Evolutionary conservation across 139 green algal genomes (phyloP).

Genomic region (Chlamydomonas schloesseri): DNA sequence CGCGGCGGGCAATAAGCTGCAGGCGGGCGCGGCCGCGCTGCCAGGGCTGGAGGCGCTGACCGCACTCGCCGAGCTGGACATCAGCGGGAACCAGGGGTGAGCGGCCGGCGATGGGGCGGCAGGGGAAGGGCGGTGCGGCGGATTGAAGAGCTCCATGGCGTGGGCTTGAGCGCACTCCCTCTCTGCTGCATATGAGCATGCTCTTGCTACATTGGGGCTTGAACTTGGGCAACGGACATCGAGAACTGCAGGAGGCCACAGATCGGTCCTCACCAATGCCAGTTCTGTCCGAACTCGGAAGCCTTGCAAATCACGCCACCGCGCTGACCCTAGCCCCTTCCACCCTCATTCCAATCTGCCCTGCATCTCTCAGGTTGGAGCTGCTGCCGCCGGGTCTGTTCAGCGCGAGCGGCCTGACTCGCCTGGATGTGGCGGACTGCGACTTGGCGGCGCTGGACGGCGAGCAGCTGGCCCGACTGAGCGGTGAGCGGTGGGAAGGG

Average conservation of each 20-base stretch:
- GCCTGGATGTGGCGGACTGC: constrained; percentile 17
- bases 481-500: too few species aligned
- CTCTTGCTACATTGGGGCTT: background rate
- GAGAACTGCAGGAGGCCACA: too few species aligned
- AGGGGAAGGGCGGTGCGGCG: too few species aligned
- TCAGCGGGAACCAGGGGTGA: constrained; percentile 4
- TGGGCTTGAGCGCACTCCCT: background rate
- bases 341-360: background rate
- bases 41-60: background rate
- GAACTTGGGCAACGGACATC: background rate
- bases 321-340: too few species aligned
- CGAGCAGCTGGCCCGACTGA: background rate
- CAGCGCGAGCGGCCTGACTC: background rate
- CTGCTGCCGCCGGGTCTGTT: background rate
- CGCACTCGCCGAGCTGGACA: background rate
- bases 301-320: too few species aligned
- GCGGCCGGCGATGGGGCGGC: background rate
- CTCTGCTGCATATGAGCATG: background rate
- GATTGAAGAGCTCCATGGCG: too few species aligned
- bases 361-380: background rate
- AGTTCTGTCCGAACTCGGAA: background rate
- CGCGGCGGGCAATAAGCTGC: constrained; percentile 58
- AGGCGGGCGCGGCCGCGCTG: background rate
- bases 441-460: background rate
- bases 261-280: background rate